Evolutionary conservation across 1,284 basidiomycete species (phyloP).

Genomic region (Sanghuangporus sanghuang): DNA sequence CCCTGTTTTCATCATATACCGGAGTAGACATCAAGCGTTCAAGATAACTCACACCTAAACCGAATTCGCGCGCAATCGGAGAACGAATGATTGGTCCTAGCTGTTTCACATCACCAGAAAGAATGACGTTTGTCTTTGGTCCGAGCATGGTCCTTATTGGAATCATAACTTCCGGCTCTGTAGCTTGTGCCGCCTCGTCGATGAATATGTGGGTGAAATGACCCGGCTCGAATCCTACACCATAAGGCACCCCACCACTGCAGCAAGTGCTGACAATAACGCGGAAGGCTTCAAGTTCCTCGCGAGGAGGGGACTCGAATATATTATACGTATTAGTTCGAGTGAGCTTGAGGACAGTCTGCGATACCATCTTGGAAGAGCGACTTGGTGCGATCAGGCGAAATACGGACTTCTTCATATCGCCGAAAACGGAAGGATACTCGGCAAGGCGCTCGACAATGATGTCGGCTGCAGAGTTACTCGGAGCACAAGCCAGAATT

Average conservation of each 20-base stretch:
- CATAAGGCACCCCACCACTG: conserved; percentile 49
- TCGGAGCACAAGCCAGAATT: conserved; percentile 61
- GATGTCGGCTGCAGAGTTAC: conserved; percentile 57
- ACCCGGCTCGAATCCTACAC: conserved; percentile 39
- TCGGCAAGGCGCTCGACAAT: conserved; percentile 44
- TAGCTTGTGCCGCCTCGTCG: conserved; percentile 41
- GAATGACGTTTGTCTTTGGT: conserved; percentile 45
- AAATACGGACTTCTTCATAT: conserved; percentile 38
- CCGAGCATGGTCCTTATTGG: conserved; percentile 51
- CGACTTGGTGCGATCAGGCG: conserved; percentile 63
- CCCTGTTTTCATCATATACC: conserved; percentile 36
- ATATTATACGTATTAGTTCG: conserved; percentile 33
- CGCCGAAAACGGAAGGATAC: conserved; percentile 25
- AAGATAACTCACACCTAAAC: conserved; percentile 49
- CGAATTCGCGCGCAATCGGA: conserved; percentile 40
- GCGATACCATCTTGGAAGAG: conserved; percentile 37
- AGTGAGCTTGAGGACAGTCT: conserved; percentile 38
- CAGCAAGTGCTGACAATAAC: conserved; percentile 60
- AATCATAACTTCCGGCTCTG: conserved; percentile 56
- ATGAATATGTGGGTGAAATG: conserved; percentile 36
- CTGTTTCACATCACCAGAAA: conserved; percentile 60
- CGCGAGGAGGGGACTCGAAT: conserved; percentile 42
- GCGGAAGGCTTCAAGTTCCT: conserved; percentile 39
- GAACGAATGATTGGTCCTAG: conserved; percentile 58
- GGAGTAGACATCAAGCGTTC: conserved; percentile 49